These are phyloP conservation scores for Hygrophoropsis aurantiaca DNA, from an alignment of 768 basidiomycete species.

Conservation along the genomic window DNA sequence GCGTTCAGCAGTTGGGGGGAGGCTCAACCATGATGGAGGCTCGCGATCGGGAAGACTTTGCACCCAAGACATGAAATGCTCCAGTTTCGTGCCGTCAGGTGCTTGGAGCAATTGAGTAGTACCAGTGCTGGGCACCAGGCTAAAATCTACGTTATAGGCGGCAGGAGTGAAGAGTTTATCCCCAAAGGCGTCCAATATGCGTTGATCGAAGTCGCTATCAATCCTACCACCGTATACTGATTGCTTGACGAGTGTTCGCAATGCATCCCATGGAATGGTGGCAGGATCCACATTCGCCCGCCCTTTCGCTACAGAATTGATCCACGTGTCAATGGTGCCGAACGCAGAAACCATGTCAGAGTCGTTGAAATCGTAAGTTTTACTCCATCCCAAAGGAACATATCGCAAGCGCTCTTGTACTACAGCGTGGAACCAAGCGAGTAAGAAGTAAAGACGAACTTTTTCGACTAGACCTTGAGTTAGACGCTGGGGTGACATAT, in stretches of 20 bases:
- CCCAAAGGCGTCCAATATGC: constrained; percentile 90
- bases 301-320: constrained; percentile 77
- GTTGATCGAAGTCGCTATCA: constrained; percentile 94
- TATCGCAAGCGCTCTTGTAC: constrained; percentile 97
- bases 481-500: constrained; percentile 69
- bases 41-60: constrained; percentile 87
- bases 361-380: constrained; percentile 98
- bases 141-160: constrained; percentile 93
- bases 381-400: constrained; percentile 95
- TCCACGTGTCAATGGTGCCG: constrained; percentile 89
- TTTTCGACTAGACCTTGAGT: constrained; percentile 91
- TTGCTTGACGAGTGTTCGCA: constrained; percentile 92
- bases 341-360: constrained; percentile 95
- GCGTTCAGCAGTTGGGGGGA: constrained; percentile 91
- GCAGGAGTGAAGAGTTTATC: constrained; percentile 82
- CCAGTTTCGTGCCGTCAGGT: constrained; percentile 91
- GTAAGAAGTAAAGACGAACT: constrained; percentile 87
- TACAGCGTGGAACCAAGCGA: constrained; percentile 99
- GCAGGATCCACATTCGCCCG: constrained; percentile 90
- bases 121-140: constrained; percentile 68
- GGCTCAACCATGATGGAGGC: constrained; percentile 91
- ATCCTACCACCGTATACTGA: constrained; percentile 94
- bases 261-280: constrained; percentile 90
- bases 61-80: constrained; percentile 91
- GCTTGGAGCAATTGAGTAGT: constrained; percentile 59